Percentiles rank a stretch among this genome's conserved stretches.
Evolutionary conservation across 495 filamentous ascomycete species (phyloP).

Genomic region (Penicillium maclennaniae): DNA sequence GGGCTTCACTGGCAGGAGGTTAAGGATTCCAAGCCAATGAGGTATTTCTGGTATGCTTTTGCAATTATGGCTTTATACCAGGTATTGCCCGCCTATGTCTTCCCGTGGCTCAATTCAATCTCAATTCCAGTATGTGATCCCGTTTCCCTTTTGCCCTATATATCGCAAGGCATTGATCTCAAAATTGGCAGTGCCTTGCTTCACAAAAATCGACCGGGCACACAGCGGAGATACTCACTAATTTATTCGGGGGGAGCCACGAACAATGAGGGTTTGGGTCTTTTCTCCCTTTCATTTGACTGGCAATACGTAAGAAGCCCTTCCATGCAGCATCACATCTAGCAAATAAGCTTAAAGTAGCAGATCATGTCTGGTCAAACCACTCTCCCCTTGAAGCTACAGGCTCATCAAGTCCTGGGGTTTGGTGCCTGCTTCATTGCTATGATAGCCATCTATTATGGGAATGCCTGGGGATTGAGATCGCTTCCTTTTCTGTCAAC

Average conservation of each 20-base stretch:
- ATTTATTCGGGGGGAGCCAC: constrained; percentile 53
- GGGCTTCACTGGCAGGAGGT: constrained; percentile 31
- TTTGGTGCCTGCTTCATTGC: constrained; percentile 17
- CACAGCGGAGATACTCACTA: constrained; percentile 30
- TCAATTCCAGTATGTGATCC: constrained; percentile 41
- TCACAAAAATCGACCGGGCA: constrained; percentile 24
- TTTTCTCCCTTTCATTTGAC: constrained; percentile 48
- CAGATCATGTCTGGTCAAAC: constrained; percentile 34
- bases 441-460: constrained; percentile 29
- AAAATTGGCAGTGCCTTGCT: constrained; percentile 39
- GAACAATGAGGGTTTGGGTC: constrained; percentile 49
- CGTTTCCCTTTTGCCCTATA: not conserved
- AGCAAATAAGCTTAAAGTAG: constrained; percentile 6
- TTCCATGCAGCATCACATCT: too few relatives aligned
- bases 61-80: constrained; percentile 41
- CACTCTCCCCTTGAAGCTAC: constrained; percentile 27
- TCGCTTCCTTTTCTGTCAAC: constrained; percentile 33
- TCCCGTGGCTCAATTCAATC: constrained; percentile 50
- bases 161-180: constrained; percentile 8
- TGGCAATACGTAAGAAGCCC: constrained; percentile 54
- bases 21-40: constrained; percentile 28
- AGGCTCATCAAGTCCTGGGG: constrained; percentile 14
- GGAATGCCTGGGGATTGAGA: constrained; percentile 22
- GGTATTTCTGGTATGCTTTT: constrained; percentile 33
- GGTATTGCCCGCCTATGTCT: constrained; percentile 53